Evolutionary conservation across 179 eudicot genomes (phyloP).

Genomic region (Pouteria campechiana): DNA sequence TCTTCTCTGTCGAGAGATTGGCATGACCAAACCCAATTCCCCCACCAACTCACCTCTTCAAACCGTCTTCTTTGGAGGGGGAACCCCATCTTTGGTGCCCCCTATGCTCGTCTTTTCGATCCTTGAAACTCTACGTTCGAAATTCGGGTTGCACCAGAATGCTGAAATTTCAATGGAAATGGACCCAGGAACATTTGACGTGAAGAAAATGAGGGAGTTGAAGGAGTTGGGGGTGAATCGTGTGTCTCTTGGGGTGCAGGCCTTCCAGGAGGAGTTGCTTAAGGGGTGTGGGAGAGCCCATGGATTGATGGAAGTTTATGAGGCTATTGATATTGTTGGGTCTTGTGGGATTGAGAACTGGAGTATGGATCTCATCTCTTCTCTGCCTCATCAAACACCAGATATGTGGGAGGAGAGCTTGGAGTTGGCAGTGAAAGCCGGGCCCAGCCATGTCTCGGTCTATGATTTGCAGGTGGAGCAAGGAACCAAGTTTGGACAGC

Average conservation of each 20-base stretch:
- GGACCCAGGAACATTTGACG: conserved; percentile 92
- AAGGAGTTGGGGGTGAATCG: conserved; percentile 73
- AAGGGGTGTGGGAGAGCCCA: conserved; percentile 93
- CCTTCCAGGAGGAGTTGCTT: conserved; percentile 86
- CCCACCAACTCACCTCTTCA: conserved; percentile 54
- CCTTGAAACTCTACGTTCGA: conserved; percentile 36
- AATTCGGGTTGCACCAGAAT: conserved; percentile 46
- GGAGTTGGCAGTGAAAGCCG: conserved; percentile 50
- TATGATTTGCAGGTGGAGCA: conserved; percentile 91
- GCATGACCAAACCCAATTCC: conserved; percentile 23
- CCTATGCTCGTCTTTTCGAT: conserved; percentile 52
- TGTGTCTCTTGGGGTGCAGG: conserved; percentile 91
- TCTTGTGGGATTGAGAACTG: conserved; percentile 66
- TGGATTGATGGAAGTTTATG: conserved; percentile 55
- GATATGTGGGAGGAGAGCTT: conserved; percentile 89
- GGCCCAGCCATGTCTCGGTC: conserved; percentile 79
- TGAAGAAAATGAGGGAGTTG: conserved; percentile 37
- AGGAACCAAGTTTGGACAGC: conserved; percentile 67
- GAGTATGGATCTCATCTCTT: conserved; percentile 90
- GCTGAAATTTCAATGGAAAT: conserved; percentile 90
- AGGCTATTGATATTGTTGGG: conserved; percentile 66
- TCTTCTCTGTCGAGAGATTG: conserved; percentile 55
- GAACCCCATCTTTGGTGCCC: conserved; percentile 91
- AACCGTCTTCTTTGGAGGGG: conserved; percentile 89
- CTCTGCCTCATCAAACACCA: conserved; percentile 81